phyloP scores from a whole-genome alignment of 345 rosid species.

The Eucalyptus marginata region DNA sequence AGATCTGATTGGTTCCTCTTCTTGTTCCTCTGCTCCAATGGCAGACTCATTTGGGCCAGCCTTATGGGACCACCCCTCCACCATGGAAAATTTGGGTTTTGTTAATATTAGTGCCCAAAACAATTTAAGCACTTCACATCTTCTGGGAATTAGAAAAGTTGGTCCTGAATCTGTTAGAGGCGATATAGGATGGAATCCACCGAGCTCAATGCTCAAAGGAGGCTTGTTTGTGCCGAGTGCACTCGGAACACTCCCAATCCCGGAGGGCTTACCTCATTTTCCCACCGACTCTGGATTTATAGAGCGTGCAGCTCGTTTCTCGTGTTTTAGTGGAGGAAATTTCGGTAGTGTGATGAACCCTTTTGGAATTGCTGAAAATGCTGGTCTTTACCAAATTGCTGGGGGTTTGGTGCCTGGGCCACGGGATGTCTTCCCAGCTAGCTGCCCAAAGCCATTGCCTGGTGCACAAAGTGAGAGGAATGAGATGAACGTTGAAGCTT shows the following conservation, averaged over 20 bases:
- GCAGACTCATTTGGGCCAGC: conserved; percentile 49
- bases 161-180: conserved; percentile 35
- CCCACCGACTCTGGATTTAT: conserved; percentile 87
- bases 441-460: conserved; percentile 16
- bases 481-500: conserved; percentile 35
- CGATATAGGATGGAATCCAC: conserved; percentile 67
- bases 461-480: conserved; percentile 14
- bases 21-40: conserved; percentile 64
- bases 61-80: conserved; percentile 60
- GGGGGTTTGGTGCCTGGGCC: conserved; percentile 48
- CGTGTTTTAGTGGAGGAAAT: conserved; percentile 67
- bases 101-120: conserved; percentile 37
- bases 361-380: conserved; percentile 42
- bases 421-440: conserved; percentile 16
- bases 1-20: conserved; percentile 26
- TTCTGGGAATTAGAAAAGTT: conserved; percentile 21
- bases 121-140: conserved; percentile 20
- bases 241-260: conserved; percentile 24
- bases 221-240: conserved; percentile 43
- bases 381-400: conserved; percentile 39
- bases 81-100: conserved; percentile 48
- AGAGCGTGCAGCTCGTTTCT: conserved; percentile 95
- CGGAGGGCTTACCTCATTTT: conserved; percentile 69
- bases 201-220: conserved; percentile 50
- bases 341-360: conserved; percentile 60